Evolutionary conservation across 139 green algal genomes (phyloP), one percentile per base, ranked within the genome.

Genomic region (Chlorokybus atmophyticus): DNA sequence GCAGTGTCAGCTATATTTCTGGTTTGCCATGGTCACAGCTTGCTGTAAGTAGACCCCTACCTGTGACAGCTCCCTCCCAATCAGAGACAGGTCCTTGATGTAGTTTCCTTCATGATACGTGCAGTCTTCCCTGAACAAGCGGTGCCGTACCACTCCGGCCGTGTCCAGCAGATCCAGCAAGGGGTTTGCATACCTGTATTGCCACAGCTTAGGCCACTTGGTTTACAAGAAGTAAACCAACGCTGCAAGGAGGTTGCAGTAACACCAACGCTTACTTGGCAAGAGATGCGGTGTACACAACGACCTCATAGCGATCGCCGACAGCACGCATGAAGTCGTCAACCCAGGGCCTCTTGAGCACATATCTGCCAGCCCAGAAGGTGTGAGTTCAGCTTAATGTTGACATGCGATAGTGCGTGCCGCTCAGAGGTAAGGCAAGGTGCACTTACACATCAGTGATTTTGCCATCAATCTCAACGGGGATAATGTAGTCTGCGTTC

Each of bases 101-200:
- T 90, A 93, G 42, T 81, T 85, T 27, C 85, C 87, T 62, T 94
- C 84, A 32, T 84, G 93, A 3, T 80, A 82, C 48, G 62, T 84
- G 78, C 90, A 97, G 1, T 75, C 67, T 52, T 97, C 90, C 14
- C 90, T 71, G 73, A 97, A 97, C 2, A 97, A 77, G 4, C 90
- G 82, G 75, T 84, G 90, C 32, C 77, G 66, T 17, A 97, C 75
- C 0, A 84, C 52, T 8, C 68, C 54, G n/a, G 56, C 29, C 28
- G 69, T 70, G 68, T 98, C 90, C 42, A 98, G 72, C 40, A 94
- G 59, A 69, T 92, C 85, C 1, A 96, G 74, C 40, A 96, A 67
- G 4, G 88, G 88, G 75, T 95, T 62, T 14, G 71, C 73, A 40
- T 78, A 91, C 65, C 94, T 94, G 14, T n/a, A n/a, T n/a, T n/a